Base-by-base conservation (phyloP, 129 eudicot species). In the Mikania micrantha region DNA sequence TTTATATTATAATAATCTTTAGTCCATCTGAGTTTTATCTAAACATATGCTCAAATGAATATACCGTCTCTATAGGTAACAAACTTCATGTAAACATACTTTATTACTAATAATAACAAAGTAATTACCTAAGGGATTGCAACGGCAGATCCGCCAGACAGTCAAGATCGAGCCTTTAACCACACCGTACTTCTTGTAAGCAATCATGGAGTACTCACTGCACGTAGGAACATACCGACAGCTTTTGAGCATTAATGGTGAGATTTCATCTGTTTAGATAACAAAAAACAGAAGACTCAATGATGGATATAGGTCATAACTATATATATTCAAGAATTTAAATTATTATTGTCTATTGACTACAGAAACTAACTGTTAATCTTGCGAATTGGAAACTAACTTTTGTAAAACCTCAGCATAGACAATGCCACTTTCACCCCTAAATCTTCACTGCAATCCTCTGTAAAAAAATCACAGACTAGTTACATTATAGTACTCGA, bases 131-230 rank as follows among this genome's bases (percentile, higher is more conserved):
- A 92, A 78, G 47, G 98, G 98, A 82, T 92, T 88, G 85, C 98
- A 92, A 54, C 96, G 96, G 57, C 98, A 92, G 11, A 92, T 67
- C 41, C 98, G 96, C 89, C 90, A 86, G 32, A 76, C 78, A 49
- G 95, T 92, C 85, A 92, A 81, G 66, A 92, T 47, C 0, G 95
- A 82, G 25, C 98, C 96, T 72, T 88, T 92, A 2, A 34, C 81
- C 78, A 84, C 82, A 27, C 98, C 98, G 78, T 92, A 92, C 75
- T 88, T 88, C 79, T 86, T 92, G 88, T 88, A 92, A 71, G 98
- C 91, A 82, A 86, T 92, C 96, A 88, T 92, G n/a, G 98, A 92
- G 69, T 92, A 92, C 75, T 92, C 98, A 11, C 98, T 92, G 66
- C 98, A 92, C 3, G 91, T 81, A 49, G 98, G 98, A 49, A 92